Conservation (phyloP, 345 rosid species). For the Physaria fendleri region DNA sequence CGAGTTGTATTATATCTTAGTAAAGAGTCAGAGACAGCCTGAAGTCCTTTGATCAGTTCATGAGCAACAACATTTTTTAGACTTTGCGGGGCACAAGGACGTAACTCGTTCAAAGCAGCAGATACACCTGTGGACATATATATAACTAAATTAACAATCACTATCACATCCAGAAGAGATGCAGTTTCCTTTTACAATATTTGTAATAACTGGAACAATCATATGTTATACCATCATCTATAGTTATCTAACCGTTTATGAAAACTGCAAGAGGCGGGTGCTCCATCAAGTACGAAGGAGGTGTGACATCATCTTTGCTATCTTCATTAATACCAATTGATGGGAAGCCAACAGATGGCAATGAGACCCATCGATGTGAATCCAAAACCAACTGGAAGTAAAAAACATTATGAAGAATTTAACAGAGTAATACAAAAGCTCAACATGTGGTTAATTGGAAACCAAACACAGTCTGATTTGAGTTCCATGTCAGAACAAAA, state of each 20-base stretch:
- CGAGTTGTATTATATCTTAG: slow-evolving; percentile 81
- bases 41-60: slow-evolving; percentile 75
- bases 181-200: background rate
- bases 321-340: slow-evolving; percentile 52
- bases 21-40: slow-evolving; percentile 72
- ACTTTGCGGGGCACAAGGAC: slow-evolving; percentile 86
- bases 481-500: background rate
- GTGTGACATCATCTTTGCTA: slow-evolving; percentile 81
- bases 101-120: slow-evolving; percentile 85
- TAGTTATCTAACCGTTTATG: slow-evolving; percentile 56
- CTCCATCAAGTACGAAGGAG: slow-evolving; percentile 93
- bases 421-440: no score
- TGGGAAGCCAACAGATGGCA: slow-evolving; percentile 89
- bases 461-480: background rate
- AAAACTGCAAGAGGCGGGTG: slow-evolving; percentile 98
- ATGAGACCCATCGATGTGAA: slow-evolving; percentile 95
- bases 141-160: background rate
- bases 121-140: slow-evolving; percentile 75
- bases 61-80: slow-evolving; percentile 69
- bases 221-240: background rate
- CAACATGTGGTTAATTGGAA: background rate
- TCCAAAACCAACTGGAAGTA: slow-evolving; percentile 84
- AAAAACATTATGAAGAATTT: slow-evolving; percentile 24
- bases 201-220: background rate
- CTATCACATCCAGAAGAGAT: background rate